Evolutionary conservation across 306 rosid species (phyloP), one percentile per base, ranked within the genome.

Genomic region (Cucumis melo): DNA sequence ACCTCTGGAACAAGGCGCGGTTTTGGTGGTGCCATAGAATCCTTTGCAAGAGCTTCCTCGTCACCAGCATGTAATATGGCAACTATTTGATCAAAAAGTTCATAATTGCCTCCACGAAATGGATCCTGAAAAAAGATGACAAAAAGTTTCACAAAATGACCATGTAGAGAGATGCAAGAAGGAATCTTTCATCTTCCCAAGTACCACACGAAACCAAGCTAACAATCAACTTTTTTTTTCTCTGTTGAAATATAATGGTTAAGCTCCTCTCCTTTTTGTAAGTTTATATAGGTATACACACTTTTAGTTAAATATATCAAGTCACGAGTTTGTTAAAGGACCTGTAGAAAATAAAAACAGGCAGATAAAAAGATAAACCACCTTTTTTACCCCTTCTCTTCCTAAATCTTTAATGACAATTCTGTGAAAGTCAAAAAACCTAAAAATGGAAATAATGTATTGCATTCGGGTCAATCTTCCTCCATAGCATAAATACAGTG

Each of bases 101-200:
- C 95, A 48, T 94, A 94, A 79, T 81, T 87, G 50, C 99, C 99
- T 13, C 99, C 99, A 80, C 97, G 88, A 17, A 95, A 79, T 27
- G 99, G 99, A 87, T 95, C 99, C 99, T 95, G 90, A 29, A 73
- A 59, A 59, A 78, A 13, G 51, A 65, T 24, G 6, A 34, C 9
- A 20, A 77, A 6, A 46, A 16, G 56, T 11, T 58, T 24, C 68
- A 46, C 53, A 60, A 60, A 58, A 19, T 74, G 66, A 55, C 62
- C 5, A 34, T 12, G 58, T 12, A 19, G 0, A 54, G 6, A 19
- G 8, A 21, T 74, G 10, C 2, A 21, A 51, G 63, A 44, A 12
- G 74, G 39, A 24, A 46, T 21, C 27, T 70, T n/a, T 67, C 54
- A 20, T 67, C 54, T 67, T 64, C 74, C 55, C 34, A 44, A 70